Evolutionary conservation across 306 rosid species (phyloP).

Genomic region (Vigna nakashimae): DNA sequence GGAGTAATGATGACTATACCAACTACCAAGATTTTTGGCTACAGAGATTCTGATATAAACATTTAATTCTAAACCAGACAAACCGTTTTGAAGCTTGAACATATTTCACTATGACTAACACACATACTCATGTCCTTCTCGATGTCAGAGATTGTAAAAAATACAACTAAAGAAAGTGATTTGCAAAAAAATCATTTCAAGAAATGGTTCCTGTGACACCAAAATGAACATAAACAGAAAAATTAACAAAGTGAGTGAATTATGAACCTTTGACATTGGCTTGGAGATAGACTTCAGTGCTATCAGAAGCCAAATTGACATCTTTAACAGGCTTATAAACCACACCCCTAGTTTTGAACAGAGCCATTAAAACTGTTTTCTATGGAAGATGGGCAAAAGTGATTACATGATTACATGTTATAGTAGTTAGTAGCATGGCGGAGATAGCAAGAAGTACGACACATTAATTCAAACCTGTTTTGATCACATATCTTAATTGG

Average conservation of each 20-base stretch:
- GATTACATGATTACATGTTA: neutral
- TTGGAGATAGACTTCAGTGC: slow-evolving; percentile 71
- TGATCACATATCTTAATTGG: slow-evolving; percentile 16
- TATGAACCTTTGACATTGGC: slow-evolving; percentile 83
- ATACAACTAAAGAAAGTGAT: neutral
- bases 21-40: neutral
- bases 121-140: neutral
- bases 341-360: slow-evolving; percentile 52
- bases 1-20: slow-evolving; percentile 13
- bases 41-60: slow-evolving; percentile 4
- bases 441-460: slow-evolving; percentile 34
- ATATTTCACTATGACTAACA: neutral
- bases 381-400: neutral
- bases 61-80: slow-evolving; percentile 3
- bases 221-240: slow-evolving; percentile 7
- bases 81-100: neutral
- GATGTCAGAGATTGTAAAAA: neutral
- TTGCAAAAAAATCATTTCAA: neutral
- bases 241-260: neutral
- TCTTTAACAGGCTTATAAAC: slow-evolving; percentile 65
- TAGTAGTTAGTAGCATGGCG: slow-evolving; percentile 17
- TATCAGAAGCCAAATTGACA: slow-evolving; percentile 64
- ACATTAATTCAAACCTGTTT: slow-evolving; percentile 11
- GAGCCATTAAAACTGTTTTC: slow-evolving; percentile 53
- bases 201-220: slow-evolving; percentile 10